Conservation (phyloP, 306 rosid species). For the Mucuna pruriens region DNA sequence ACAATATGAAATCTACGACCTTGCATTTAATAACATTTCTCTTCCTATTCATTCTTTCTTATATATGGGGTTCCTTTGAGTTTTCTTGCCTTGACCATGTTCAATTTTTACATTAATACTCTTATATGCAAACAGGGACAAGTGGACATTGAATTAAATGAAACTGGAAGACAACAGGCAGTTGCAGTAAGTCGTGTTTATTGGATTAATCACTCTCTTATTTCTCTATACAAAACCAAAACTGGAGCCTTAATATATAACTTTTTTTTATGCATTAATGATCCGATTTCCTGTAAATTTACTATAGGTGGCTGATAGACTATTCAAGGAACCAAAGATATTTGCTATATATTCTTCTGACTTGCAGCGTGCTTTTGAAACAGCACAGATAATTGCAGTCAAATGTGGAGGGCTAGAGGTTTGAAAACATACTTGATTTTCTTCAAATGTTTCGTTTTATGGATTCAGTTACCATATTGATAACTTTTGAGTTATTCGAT, state of each 20-base stretch:
- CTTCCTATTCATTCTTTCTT: neutral
- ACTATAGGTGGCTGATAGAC: slow-evolving; percentile 73
- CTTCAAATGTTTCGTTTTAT: slow-evolving; percentile 11
- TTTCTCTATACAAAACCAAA: slow-evolving; percentile 5
- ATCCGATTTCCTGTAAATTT: slow-evolving; percentile 24
- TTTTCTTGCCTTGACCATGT: neutral
- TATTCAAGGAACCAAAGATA: slow-evolving; percentile 68
- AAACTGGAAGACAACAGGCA: slow-evolving; percentile 85
- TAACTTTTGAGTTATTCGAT: neutral
- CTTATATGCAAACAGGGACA: slow-evolving; percentile 66
- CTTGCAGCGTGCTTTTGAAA: slow-evolving; percentile 78
- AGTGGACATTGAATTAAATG: slow-evolving; percentile 81
- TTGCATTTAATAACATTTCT: neutral
- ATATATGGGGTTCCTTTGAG: neutral
- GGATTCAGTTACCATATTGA: neutral
- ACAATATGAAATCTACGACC: neutral
- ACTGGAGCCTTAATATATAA: neutral
- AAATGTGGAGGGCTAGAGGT: slow-evolving; percentile 79
- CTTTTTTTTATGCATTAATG: neutral
- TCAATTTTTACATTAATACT: neutral
- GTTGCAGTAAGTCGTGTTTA: slow-evolving; percentile 61
- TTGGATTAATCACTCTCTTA: neutral
- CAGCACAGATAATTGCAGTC: slow-evolving; percentile 86
- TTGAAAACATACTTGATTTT: slow-evolving; percentile 3
- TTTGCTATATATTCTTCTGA: slow-evolving; percentile 84